Evolutionary conservation across 2,329 filamentous ascomycete species (phyloP).

Genomic region (Polytolypa hystricis): DNA sequence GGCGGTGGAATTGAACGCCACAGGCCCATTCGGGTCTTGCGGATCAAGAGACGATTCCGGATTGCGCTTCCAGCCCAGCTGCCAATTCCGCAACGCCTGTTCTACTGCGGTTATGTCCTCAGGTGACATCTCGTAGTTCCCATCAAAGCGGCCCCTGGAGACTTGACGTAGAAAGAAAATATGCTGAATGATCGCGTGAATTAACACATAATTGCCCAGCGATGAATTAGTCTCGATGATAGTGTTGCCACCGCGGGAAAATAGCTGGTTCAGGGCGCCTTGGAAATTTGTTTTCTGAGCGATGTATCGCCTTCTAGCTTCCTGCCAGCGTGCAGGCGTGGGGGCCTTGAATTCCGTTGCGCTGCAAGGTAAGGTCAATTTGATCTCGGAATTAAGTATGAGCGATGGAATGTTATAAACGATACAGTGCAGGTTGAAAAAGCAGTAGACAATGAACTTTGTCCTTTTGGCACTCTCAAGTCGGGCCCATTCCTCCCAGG

Average conservation of each 20-base stretch:
- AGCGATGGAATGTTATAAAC: not conserved
- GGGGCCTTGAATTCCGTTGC: not conserved
- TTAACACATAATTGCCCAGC: not conserved
- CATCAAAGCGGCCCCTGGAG: conserved; percentile 22
- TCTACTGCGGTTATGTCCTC: conserved; percentile 33
- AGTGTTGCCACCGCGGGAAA: not conserved
- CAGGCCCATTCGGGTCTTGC: conserved; percentile 39
- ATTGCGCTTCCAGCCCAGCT: conserved; percentile 28
- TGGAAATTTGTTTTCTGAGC: not conserved
- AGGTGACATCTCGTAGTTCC: conserved; percentile 20
- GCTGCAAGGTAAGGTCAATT: not conserved
- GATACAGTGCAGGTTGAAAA: not conserved
- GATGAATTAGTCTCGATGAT: not conserved
- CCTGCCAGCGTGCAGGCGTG: not conserved
- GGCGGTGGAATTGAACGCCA: conserved; percentile 56
- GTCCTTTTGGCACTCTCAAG: not conserved
- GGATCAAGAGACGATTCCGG: conserved; percentile 28
- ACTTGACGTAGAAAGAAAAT: not conserved
- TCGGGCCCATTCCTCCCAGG: not conserved
- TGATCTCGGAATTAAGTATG: not conserved
- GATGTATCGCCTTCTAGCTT: not conserved
- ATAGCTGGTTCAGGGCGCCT: not conserved
- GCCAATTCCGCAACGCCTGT: conserved; percentile 34
- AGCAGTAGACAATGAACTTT: not conserved
- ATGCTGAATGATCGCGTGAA: not conserved